Evolutionary conservation across 164 flowering plant species (phyloP), one percentile per base, ranked within the genome.

Genomic region (Dillenia turbinata): DNA sequence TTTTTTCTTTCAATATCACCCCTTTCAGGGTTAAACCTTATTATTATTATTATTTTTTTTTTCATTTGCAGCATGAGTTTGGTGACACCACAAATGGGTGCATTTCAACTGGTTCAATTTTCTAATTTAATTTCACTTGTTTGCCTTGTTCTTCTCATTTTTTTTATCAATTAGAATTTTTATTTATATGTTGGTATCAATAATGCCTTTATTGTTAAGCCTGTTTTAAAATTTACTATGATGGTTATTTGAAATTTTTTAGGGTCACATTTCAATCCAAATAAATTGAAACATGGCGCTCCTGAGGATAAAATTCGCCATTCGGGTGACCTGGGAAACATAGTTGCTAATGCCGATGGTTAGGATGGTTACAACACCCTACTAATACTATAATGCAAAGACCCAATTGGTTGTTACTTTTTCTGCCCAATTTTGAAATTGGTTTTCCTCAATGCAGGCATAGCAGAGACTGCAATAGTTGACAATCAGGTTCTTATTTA

Each of bases 291-390:
- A 60, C 97, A 93, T 70, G 98, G 98, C 66, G 97, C 96, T 85
- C 98, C 94, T 67, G 86, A 75, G 51, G 97, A 93, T 68, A 83
- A 88, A 78, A 53, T 84, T 78, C 92, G 98, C 54, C 98, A 93
- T 85, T 96, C 96, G 94, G 98, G 98, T 72, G 96, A 92, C 93
- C 96, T 90, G 96, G 96, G 96, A 88, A 92, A 92, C 98, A 90
- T 90, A 77, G 66, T 85, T 75, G 98, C 98, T 46, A 85, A 87
- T 67, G 83, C 92, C 26, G 86, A 90, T 64, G 98, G 96, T 89
- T 83, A 63, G 12, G 33, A 22, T n/a, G 44, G 53, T 64, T 65
- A 13, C 12, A 1, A 13, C 12, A 1, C 26, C 56, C 15, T 47
- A 57, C 15, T 4, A 12, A 12, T 19, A 1, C 22, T 4, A 33